phyloP scores from a whole-genome alignment of 257 asterid species.

The Ligustrum vulgare region DNA sequence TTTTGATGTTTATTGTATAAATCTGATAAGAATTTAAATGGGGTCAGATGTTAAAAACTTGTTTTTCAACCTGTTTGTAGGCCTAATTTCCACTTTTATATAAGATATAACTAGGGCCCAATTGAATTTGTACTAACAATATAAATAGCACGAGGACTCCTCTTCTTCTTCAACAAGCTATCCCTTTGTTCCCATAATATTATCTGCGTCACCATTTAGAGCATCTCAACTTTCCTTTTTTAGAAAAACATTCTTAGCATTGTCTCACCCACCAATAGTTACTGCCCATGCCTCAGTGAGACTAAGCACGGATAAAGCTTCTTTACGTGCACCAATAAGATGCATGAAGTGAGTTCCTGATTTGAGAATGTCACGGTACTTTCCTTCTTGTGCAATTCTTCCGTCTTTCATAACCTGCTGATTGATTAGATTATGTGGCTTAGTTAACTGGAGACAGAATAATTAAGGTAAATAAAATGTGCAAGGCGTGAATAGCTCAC shows the following conservation, averaged over 20 bases:
- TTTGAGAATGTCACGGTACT: conserved; percentile 65
- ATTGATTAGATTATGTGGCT: conserved; percentile 15
- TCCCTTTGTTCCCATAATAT: conserved; percentile 34
- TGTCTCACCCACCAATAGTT: conserved; percentile 27
- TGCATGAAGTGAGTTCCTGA: conserved; percentile 74
- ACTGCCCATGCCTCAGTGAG: conserved; percentile 32
- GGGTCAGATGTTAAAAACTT: too few species aligned
- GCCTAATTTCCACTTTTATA: too few species aligned
- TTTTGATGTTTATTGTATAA: too few species aligned
- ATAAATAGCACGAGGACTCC: too few species aligned
- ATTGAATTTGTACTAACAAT: too few species aligned
- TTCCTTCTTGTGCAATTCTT: conserved; percentile 71
- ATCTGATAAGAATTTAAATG: too few species aligned
- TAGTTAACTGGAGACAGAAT: conserved; percentile 46
- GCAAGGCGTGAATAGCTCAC: conserved; percentile 42
- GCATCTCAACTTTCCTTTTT: conserved; percentile 33
- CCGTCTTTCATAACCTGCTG: conserved; percentile 87
- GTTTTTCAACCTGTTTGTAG: too few species aligned
- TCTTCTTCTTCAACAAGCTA: conserved; percentile 94
- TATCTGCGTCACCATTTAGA: conserved; percentile 35
- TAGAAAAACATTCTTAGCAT: conserved; percentile 27
- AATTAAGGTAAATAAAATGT: neutral
- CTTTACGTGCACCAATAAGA: conserved; percentile 86
- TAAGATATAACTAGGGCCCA: too few species aligned
- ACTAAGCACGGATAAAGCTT: conserved; percentile 68